A percentile compares a stretch with the other conserved stretches of the same genome.
phyloP scores from a whole-genome alignment of 768 basidiomycete genomes.

The Psilocybe sp. region DNA sequence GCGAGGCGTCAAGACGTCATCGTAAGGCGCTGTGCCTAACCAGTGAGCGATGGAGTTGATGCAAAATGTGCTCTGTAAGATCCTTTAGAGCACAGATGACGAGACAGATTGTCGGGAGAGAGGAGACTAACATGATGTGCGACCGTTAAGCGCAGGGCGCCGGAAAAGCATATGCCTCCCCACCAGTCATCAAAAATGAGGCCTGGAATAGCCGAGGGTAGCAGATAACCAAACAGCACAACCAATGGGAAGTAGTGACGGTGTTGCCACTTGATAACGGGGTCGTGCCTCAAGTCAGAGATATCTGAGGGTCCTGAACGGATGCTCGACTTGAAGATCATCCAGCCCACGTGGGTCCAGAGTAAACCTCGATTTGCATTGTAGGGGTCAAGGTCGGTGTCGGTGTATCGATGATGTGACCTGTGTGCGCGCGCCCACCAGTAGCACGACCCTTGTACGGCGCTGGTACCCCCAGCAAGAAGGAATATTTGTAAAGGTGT shows the following conservation, averaged over 20 bases:
- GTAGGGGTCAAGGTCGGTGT: slow-evolving; percentile 86
- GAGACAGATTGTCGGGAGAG: neutral
- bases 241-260: slow-evolving; percentile 64
- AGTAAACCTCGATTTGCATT: slow-evolving; percentile 73
- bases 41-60: slow-evolving; percentile 89
- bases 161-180: slow-evolving; percentile 77
- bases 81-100: slow-evolving; percentile 3
- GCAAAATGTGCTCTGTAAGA: slow-evolving; percentile 72
- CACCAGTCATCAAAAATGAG: slow-evolving; percentile 72
- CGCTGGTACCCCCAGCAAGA: slow-evolving; percentile 73
- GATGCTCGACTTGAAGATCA: slow-evolving; percentile 71
- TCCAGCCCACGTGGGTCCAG: slow-evolving; percentile 85
- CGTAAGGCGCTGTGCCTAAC: slow-evolving; percentile 78
- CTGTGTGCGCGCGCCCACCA: slow-evolving; percentile 88
- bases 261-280: slow-evolving; percentile 78
- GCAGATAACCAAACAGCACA: slow-evolving; percentile 63
- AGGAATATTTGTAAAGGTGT: slow-evolving; percentile 69
- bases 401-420: slow-evolving; percentile 81
- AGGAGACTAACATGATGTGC: slow-evolving; percentile 71
- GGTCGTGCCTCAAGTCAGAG: slow-evolving; percentile 68
- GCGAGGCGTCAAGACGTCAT: slow-evolving; percentile 73
- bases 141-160: slow-evolving; percentile 66
- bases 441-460: slow-evolving; percentile 82
- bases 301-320: slow-evolving; percentile 70
- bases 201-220: slow-evolving; percentile 70